Base-by-base conservation (phyloP, 2,329 filamentous ascomycete species). In the Aureobasidium subglaciale region DNA sequence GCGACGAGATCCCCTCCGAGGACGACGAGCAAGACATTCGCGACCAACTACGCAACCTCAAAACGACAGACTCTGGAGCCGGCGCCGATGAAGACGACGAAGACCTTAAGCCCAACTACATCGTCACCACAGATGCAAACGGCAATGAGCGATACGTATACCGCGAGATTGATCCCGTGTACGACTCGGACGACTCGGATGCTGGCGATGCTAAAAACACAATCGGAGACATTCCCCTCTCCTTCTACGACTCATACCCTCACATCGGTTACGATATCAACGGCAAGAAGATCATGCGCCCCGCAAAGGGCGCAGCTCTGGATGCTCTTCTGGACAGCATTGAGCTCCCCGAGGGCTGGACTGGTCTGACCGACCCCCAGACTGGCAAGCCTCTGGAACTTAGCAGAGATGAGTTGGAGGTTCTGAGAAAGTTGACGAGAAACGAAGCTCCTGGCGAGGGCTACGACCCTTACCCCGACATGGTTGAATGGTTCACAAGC, bases 201-300 rank as follows among this genome's bases (percentile, higher is more conserved):
- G 86, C 85, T 3, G 83, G 87, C 59, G 86, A 83, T 56, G 82
- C 85, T 25, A 79, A 78, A 50, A 99, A 99, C 73, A 97, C 93
- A 0, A 96, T 99, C 65, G 95, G 93, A 63, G 80, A 97, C 68
- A 99, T 99, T 58, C 89, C 91, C 5, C 76, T 97, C 48, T 87
- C 88, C 3, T 97, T 96, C 73, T 99, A 99, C 76, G 93, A 99
- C 70, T 87, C 89, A 32, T 99, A 96, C 69, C 93, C 93, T 49
- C 93, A 99, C 70, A 96, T 99, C 68, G 93, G 93, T 58, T 99
- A 99, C 73, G 89, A 96, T 65, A 97, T 99, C 75, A 95, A 99
- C 71, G 93, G 93, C 71, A 96, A 95, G 80, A 95, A 88, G 72
- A 96, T 99, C 61, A 88, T 96, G 85, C 87, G 93, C 52, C 93